Conservation (phyloP, 352 stramenopile genomes). For the Phytophthora cajani region DNA sequence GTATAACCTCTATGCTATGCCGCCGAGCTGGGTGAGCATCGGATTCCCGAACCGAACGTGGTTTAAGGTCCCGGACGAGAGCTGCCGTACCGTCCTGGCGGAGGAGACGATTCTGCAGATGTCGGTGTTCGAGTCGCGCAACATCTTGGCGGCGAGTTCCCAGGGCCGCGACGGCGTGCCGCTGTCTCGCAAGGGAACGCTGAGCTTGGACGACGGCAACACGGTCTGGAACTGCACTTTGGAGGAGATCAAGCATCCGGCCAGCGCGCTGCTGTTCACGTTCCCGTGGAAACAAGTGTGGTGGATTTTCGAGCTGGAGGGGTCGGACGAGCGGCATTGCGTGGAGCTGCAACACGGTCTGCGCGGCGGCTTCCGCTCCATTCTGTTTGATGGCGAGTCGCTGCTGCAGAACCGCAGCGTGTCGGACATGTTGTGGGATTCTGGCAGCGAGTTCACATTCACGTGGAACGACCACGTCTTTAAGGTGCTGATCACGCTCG, state of each 20-base stretch:
- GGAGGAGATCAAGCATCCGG: slow-evolving; percentile 86
- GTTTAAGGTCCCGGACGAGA: slow-evolving; percentile 84
- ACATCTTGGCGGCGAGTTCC: slow-evolving; percentile 74
- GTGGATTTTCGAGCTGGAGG: slow-evolving; percentile 80
- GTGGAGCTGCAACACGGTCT: slow-evolving; percentile 84
- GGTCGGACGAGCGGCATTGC: slow-evolving; percentile 57
- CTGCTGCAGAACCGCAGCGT: slow-evolving; percentile 75
- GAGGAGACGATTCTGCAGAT: slow-evolving; percentile 81
- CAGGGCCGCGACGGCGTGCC: slow-evolving; percentile 76
- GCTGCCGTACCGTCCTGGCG: slow-evolving; percentile 63
- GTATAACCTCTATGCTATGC: slow-evolving; percentile 81
- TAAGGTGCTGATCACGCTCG: slow-evolving; percentile 78
- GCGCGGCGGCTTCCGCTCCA: slow-evolving; percentile 73
- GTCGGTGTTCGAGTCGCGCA: slow-evolving; percentile 73
- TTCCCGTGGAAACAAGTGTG: slow-evolving; percentile 90
- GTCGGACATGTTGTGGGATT: slow-evolving; percentile 81
- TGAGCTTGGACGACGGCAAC: slow-evolving; percentile 56
- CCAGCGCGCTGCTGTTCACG: slow-evolving; percentile 79
- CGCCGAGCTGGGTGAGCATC: slow-evolving; percentile 82
- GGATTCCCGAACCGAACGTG: slow-evolving; percentile 80
- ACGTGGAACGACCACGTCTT: slow-evolving; percentile 71
- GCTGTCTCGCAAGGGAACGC: slow-evolving; percentile 57
- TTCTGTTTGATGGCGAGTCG: slow-evolving; percentile 74
- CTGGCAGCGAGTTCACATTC: slow-evolving; percentile 78
- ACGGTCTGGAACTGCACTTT: slow-evolving; percentile 70